A percentile compares a stretch with the other conserved stretches of the same genome.
phyloP scores from a whole-genome alignment of 164 flowering plant species.

The Tetracentron sinense region DNA sequence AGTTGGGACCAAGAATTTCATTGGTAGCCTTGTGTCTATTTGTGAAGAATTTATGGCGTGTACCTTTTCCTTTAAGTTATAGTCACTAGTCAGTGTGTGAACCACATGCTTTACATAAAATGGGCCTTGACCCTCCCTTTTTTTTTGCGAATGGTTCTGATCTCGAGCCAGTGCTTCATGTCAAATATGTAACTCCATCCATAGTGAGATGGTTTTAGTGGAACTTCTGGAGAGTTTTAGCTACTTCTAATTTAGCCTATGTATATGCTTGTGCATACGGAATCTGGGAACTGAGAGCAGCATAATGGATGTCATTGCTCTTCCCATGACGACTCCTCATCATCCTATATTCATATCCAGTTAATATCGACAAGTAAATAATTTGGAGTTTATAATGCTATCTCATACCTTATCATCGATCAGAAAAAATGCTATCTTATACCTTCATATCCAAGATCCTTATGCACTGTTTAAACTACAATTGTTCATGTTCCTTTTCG shows the following conservation, averaged over 20 bases:
- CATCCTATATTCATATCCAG: background rate
- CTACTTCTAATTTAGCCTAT: background rate
- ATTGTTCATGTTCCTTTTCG: too few relatives aligned
- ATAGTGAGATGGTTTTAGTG: background rate
- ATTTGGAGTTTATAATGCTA: background rate
- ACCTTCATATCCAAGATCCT: too few relatives aligned
- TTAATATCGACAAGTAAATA: too few relatives aligned
- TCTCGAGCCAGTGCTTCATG: background rate
- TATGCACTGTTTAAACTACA: too few relatives aligned
- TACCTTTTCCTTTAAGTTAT: too few relatives aligned
- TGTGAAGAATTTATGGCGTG: background rate
- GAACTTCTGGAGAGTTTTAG: background rate
- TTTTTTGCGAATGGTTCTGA: too few relatives aligned
- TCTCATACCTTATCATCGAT: too few relatives aligned
- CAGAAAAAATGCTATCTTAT: too few relatives aligned
- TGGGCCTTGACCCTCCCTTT: background rate
- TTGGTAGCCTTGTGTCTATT: constrained; percentile 3
- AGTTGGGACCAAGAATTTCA: too few relatives aligned
- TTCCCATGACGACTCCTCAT: background rate
- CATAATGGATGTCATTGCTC: background rate
- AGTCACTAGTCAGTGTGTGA: background rate
- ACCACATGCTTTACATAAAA: background rate
- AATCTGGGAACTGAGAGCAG: background rate
- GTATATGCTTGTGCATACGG: background rate
- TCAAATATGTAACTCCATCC: background rate